A percentile compares a stretch with the other conserved stretches of the same genome.
phyloP scores from a whole-genome alignment of 768 basidiomycete genomes.

The Tephrocybe rancida region DNA sequence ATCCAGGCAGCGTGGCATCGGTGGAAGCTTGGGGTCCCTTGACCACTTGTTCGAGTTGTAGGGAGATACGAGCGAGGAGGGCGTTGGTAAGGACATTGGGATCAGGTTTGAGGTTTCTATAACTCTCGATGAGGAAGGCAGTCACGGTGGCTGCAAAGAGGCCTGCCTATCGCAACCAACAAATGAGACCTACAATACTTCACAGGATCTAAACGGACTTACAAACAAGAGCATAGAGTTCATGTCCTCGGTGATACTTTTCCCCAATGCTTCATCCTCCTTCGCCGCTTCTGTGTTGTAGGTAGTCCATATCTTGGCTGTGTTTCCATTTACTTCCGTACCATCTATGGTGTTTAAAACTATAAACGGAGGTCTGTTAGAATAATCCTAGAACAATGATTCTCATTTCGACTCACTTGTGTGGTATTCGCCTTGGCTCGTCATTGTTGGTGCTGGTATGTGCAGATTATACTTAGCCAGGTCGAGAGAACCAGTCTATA shows the following conservation, averaged over 20 bases:
- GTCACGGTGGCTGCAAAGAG: conserved; percentile 26
- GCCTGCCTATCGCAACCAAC: conserved; percentile 16
- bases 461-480: too few species aligned
- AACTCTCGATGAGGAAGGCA: conserved; percentile 26
- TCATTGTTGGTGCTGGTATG: too few species aligned
- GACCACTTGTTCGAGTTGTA: not conserved
- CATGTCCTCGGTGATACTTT: conserved; percentile 19
- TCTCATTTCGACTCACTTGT: too few species aligned
- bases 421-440: too few species aligned
- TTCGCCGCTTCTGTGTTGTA: conserved; percentile 17
- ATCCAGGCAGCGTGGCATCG: too few species aligned
- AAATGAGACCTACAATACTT: not conserved
- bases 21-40: too few species aligned
- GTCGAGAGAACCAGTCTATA: too few species aligned
- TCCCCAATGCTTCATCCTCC: conserved; percentile 14
- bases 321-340: conserved; percentile 6
- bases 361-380: not conserved
- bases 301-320: conserved; percentile 16
- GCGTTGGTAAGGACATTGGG: not conserved
- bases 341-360: not conserved
- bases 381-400: too few species aligned
- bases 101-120: conserved; percentile 19
- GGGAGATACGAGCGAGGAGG: not conserved
- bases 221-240: conserved; percentile 20
- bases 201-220: not conserved